These are phyloP conservation scores for Pichia inconspicua DNA, from an alignment of 1,139 yeast species.

Conservation along the genomic window DNA sequence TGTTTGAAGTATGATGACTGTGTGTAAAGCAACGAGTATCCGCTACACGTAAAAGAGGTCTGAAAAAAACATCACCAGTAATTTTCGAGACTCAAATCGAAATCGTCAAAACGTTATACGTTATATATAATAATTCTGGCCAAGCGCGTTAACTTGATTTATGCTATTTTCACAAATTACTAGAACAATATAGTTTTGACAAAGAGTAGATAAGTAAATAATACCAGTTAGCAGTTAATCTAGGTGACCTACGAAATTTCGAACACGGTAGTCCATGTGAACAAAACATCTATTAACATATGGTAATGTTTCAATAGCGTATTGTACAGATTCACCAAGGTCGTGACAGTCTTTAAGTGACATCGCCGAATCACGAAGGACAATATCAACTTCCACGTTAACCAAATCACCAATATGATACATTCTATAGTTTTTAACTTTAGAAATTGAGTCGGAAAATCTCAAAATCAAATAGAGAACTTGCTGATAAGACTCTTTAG, in stretches of 20 bases:
- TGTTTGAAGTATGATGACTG: neutral
- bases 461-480: conserved; percentile 60
- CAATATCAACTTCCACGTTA: conserved; percentile 70
- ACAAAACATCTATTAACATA: conserved; percentile 76
- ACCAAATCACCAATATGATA: conserved; percentile 75
- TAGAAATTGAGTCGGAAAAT: conserved; percentile 60
- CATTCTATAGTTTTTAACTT: conserved; percentile 60
- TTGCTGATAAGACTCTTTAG: conserved; percentile 54
- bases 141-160: neutral
- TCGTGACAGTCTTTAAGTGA: conserved; percentile 66
- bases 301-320: conserved; percentile 70
- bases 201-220: neutral
- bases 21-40: neutral
- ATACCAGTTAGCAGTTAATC: conserved; percentile 16
- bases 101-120: no score
- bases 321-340: conserved; percentile 73
- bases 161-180: no score
- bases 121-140: no score
- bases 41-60: neutral
- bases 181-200: no score
- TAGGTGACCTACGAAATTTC: conserved; percentile 43
- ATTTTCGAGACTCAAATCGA: no score
- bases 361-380: conserved; percentile 43
- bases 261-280: conserved; percentile 64
- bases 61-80: neutral